A percentile compares a stretch with the other conserved stretches of the same genome.
Conservation (phyloP, 768 basidiomycete genomes). For the Chalciporus sphaerocephalus region DNA sequence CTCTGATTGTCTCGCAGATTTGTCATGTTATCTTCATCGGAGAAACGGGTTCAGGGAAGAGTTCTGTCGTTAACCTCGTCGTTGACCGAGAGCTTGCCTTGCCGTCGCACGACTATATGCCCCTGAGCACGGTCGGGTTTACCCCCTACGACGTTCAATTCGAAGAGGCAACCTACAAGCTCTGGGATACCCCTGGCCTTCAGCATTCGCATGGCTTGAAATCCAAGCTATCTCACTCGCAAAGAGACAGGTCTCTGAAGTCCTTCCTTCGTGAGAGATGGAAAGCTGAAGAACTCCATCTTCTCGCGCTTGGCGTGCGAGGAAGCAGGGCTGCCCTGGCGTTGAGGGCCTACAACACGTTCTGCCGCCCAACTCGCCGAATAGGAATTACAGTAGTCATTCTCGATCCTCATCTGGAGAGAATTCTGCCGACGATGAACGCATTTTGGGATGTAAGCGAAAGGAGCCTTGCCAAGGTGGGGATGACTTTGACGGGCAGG, state of each 20-base stretch:
- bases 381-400: slow-evolving; percentile 33
- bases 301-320: slow-evolving; percentile 23
- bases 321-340: slow-evolving; percentile 14
- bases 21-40: slow-evolving; percentile 35
- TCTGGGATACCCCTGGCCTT: slow-evolving; percentile 34
- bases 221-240: slow-evolving; percentile 5
- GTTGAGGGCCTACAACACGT: slow-evolving; percentile 15
- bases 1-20: slow-evolving; percentile 9
- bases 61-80: too few species aligned
- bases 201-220: neutral
- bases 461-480: slow-evolving; percentile 10
- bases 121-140: slow-evolving; percentile 30
- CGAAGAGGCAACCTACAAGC: slow-evolving; percentile 8
- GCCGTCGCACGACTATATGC: too few species aligned
- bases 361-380: slow-evolving; percentile 32
- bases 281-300: slow-evolving; percentile 16
- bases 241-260: slow-evolving; percentile 9
- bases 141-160: slow-evolving; percentile 21
- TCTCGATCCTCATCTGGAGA: slow-evolving; percentile 37
- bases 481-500: slow-evolving; percentile 28
- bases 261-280: slow-evolving; percentile 30
- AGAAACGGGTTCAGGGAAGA: slow-evolving; percentile 34
- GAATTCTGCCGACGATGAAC: slow-evolving; percentile 25
- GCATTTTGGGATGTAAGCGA: slow-evolving; percentile 32
- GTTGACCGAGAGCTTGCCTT: slow-evolving; percentile 28